Conservation (phyloP, 805 yeast genomes). For the Kodamaea restingae region DNA sequence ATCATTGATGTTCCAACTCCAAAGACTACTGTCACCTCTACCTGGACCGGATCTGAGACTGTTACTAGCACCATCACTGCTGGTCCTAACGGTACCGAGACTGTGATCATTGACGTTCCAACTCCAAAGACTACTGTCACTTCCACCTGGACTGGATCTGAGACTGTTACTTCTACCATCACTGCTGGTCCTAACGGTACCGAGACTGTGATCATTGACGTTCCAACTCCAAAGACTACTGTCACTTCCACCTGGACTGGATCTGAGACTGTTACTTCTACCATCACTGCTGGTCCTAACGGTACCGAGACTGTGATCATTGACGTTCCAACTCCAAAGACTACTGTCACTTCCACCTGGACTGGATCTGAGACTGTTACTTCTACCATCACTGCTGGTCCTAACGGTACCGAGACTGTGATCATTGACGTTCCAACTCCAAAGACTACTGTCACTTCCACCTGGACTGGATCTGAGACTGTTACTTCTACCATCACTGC, state of each 20-base stretch:
- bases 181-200: not conserved
- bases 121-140: not conserved
- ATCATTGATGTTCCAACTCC: not conserved
- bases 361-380: not conserved
- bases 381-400: not conserved
- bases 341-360: not conserved
- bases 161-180: not conserved
- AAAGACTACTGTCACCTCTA: not conserved
- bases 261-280: not conserved
- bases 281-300: not conserved
- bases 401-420: not conserved
- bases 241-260: constrained; percentile 1
- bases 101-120: constrained; percentile 1
- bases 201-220: not conserved
- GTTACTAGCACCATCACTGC: not conserved
- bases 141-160: not conserved
- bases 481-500: not conserved
- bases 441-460: not conserved
- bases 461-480: not conserved
- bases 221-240: not conserved
- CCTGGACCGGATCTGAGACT: not conserved
- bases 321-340: not conserved
- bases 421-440: not conserved
- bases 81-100: not conserved
- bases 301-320: not conserved